These are phyloP conservation scores for Zymoseptoria passerinii DNA, from an alignment of 2,329 filamentous ascomycete genomes.

Conservation along the genomic window DNA sequence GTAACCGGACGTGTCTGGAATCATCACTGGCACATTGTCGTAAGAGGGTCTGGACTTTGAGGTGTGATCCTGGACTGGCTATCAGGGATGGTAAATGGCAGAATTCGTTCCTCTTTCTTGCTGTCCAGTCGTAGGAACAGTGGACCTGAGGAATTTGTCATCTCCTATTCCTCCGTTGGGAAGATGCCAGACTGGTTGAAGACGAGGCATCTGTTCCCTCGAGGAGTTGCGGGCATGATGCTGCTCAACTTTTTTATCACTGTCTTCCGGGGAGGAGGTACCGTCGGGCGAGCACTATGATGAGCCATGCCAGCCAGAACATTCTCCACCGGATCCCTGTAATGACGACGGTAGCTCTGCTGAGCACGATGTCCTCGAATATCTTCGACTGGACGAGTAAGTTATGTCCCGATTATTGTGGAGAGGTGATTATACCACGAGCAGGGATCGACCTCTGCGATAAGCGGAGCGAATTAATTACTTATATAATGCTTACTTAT, in stretches of 20 bases:
- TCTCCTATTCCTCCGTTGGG: neutral
- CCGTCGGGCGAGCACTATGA: neutral
- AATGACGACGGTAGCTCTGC: neutral
- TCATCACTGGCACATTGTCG: neutral
- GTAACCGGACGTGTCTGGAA: neutral
- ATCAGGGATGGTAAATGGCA: neutral
- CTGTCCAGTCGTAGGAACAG: neutral
- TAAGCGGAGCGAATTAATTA: too few relatives aligned
- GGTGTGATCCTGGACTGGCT: neutral
- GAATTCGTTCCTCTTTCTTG: neutral
- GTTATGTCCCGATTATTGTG: too few relatives aligned
- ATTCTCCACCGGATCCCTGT: neutral
- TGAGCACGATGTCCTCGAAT: too few relatives aligned
- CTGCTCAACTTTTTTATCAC: neutral
- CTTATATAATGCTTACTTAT: too few relatives aligned
- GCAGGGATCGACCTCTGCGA: too few relatives aligned
- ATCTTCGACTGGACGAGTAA: too few relatives aligned
- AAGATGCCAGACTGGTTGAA: neutral
- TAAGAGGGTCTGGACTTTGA: neutral
- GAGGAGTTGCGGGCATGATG: neutral
- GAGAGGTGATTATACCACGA: too few relatives aligned
- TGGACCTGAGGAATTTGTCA: neutral
- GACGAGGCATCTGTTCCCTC: neutral
- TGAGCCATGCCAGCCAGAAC: too few relatives aligned
- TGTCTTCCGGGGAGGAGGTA: neutral